These are phyloP conservation scores for slime mould (Dictyostelium discoideum) DNA, from an alignment of 78 protist genomes.

Conservation along the genomic window DNA sequence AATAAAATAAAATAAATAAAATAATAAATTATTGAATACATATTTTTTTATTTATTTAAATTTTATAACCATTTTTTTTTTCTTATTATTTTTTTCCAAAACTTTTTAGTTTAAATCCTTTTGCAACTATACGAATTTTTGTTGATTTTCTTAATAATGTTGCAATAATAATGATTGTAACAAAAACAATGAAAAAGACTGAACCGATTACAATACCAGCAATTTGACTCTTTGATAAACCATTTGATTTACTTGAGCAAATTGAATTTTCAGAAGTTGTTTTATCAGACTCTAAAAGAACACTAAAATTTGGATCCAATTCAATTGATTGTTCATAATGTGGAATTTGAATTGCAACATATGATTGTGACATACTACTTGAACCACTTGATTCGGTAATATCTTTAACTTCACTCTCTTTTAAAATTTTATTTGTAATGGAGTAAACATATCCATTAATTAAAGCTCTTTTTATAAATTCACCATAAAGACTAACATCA, in stretches of 20 bases:
- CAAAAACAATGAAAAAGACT: neutral
- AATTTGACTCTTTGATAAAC: neutral
- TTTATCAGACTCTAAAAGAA: neutral
- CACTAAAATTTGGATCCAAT: neutral
- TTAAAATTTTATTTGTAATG: neutral
- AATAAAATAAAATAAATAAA: too few species aligned
- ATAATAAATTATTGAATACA: too few species aligned
- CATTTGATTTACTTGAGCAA: neutral
- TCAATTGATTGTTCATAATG: neutral
- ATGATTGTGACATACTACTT: neutral
- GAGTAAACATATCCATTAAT: neutral
- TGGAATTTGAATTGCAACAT: neutral
- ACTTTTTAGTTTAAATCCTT: neutral
- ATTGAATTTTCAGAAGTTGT: neutral
- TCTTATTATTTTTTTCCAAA: neutral
- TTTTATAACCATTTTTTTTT: too few species aligned
- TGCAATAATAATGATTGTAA: neutral
- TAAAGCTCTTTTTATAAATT: neutral
- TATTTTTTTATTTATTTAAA: too few species aligned
- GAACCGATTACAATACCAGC: neutral
- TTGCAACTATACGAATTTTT: neutral
- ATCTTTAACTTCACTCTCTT: neutral
- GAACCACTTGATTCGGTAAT: neutral
- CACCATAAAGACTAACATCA: neutral
- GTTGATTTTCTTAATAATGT: neutral